Conservation (phyloP, 2,329 filamentous ascomycete species). For the Trichoderma endophyticum region DNA sequence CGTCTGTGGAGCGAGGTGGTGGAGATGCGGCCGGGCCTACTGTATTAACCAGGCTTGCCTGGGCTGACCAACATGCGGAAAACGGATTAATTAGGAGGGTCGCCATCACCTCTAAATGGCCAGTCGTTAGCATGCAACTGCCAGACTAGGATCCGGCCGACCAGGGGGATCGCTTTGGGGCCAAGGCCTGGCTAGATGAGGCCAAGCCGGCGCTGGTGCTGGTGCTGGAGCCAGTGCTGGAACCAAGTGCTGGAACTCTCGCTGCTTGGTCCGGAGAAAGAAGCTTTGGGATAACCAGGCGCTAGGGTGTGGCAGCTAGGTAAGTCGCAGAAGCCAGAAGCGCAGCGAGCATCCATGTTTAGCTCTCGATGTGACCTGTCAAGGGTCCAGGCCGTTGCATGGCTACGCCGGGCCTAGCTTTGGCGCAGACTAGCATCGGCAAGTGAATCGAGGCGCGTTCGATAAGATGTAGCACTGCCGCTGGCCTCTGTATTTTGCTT, state of each 20-base stretch:
- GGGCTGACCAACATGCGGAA: slow-evolving; percentile 5
- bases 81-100: slow-evolving; percentile 8
- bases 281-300: not conserved
- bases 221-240: not conserved
- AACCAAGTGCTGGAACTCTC: not conserved
- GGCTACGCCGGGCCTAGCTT: not conserved
- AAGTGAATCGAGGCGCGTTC: slow-evolving; percentile 12
- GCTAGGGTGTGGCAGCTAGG: not conserved
- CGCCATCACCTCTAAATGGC: slow-evolving; percentile 2
- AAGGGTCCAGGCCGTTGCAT: slow-evolving; percentile 10
- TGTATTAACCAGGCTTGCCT: not conserved
- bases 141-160: slow-evolving; percentile 2
- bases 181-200: not conserved
- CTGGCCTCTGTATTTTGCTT: not conserved
- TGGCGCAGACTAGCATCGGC: slow-evolving; percentile 13
- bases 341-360: not conserved
- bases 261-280: not conserved
- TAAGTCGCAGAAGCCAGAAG: not conserved
- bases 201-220: slow-evolving; percentile 7
- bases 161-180: not conserved
- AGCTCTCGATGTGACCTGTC: slow-evolving; percentile 8
- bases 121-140: slow-evolving; percentile 7
- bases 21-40: slow-evolving; percentile 8
- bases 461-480: slow-evolving; percentile 12
- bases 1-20: slow-evolving; percentile 1